These are phyloP conservation scores for Babesia ovis DNA, from an alignment of 169 alveolate species.

Conservation along the genomic window DNA sequence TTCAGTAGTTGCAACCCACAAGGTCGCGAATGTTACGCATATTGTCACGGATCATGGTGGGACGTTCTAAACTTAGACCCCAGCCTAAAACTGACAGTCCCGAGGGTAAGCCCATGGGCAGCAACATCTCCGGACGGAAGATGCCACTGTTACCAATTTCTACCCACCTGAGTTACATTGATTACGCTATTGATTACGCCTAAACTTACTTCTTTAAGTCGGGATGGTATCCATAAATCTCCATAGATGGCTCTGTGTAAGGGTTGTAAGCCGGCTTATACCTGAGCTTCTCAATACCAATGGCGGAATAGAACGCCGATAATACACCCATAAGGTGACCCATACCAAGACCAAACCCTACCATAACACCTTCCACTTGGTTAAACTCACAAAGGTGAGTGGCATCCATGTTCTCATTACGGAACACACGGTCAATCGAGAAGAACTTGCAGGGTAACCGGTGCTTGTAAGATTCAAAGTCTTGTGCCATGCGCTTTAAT, in stretches of 20 bases:
- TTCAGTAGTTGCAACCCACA: conserved; percentile 88
- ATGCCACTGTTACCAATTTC: conserved; percentile 99
- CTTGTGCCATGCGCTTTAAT: conserved; percentile 91
- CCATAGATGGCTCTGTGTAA: conserved; percentile 99
- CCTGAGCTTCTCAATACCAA: conserved; percentile 89
- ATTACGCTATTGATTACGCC: not conserved
- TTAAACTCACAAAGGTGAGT: conserved; percentile 99
- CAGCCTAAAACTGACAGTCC: conserved; percentile 98
- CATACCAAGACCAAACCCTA: conserved; percentile 90
- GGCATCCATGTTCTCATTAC: conserved; percentile 98
- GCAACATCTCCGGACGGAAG: conserved; percentile 99
- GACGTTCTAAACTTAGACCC: conserved; percentile 99
- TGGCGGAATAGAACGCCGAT: conserved; percentile 88
- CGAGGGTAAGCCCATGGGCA: conserved; percentile 98
- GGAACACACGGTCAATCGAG: conserved; percentile 98
- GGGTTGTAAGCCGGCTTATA: conserved; percentile 99
- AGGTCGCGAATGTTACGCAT: conserved; percentile 95
- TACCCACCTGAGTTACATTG: conserved; percentile 82
- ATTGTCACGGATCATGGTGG: conserved; percentile 97
- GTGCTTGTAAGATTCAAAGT: conserved; percentile 69
- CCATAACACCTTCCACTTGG: conserved; percentile 94
- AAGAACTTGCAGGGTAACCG: conserved; percentile 92
- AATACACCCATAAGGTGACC: conserved; percentile 90
- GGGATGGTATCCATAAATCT: conserved; percentile 98
- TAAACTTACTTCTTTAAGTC: conserved; percentile 80